Conservation (phyloP, 345 rosid genomes). For the Garcia nutans region DNA sequence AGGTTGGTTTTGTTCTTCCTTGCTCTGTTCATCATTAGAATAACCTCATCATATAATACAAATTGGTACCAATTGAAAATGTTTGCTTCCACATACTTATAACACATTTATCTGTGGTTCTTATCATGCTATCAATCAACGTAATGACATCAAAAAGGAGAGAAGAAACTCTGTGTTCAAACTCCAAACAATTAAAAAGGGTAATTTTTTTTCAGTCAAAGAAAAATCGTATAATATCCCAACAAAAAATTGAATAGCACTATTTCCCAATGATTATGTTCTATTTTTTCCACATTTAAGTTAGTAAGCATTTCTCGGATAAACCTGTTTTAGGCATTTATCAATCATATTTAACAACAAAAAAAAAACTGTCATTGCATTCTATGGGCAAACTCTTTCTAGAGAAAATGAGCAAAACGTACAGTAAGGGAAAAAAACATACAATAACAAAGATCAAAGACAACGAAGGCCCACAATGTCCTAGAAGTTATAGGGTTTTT, state of each 20-base stretch:
- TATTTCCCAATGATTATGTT: not conserved
- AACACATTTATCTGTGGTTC: not conserved
- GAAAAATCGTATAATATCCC: too few species aligned
- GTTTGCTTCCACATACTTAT: not conserved
- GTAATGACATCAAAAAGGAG: not conserved
- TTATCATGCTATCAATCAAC: not conserved
- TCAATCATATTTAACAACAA: not conserved
- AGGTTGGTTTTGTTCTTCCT: conserved; percentile 24
- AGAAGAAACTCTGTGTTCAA: not conserved
- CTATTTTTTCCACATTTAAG: conserved; percentile 1
- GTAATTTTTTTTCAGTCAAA: not conserved
- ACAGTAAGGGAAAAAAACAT: not conserved
- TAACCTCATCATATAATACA: conserved; percentile 8
- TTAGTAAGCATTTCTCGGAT: not conserved
- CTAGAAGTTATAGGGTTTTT: conserved; percentile 5
- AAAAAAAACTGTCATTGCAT: not conserved
- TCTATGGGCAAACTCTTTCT: not conserved
- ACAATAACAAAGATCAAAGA: not conserved
- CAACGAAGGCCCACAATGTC: conserved; percentile 9
- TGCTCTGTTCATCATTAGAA: conserved; percentile 25
- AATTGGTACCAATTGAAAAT: not conserved
- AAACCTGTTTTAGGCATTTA: not conserved
- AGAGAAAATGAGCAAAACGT: not conserved
- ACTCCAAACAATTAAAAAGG: not conserved
- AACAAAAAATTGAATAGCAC: not conserved